Percentiles rank a stretch among this genome's conserved stretches.
These are phyloP conservation scores for Pestalotiopsis sp. DNA, from an alignment of 2,329 filamentous ascomycete genomes.

Conservation along the genomic window DNA sequence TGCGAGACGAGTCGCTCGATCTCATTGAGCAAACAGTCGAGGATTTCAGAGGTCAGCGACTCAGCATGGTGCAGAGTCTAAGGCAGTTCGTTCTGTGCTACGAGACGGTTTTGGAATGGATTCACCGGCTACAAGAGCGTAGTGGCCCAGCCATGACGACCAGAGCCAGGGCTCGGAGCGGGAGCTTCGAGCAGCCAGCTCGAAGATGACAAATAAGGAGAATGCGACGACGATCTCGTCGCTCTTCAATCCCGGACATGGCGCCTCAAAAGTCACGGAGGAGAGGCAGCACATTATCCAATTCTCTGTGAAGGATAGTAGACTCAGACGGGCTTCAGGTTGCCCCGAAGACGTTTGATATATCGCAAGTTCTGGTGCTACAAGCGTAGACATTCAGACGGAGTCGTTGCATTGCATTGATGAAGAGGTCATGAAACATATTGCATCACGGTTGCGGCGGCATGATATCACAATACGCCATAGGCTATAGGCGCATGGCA, in stretches of 20 bases:
- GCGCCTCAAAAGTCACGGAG: not conserved
- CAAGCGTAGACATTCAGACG: not conserved
- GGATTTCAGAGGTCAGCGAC: slow-evolving; percentile 82
- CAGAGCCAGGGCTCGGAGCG: slow-evolving; percentile 33
- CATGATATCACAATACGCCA: not conserved
- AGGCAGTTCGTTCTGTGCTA: slow-evolving; percentile 96
- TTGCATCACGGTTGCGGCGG: not conserved
- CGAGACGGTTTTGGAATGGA: slow-evolving; percentile 90
- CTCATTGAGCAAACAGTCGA: slow-evolving; percentile 86
- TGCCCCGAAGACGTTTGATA: not conserved
- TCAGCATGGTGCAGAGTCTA: slow-evolving; percentile 96
- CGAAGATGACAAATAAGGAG: slow-evolving; percentile 14
- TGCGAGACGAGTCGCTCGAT: slow-evolving; percentile 72
- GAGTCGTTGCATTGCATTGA: not conserved
- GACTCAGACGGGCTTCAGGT: not conserved
- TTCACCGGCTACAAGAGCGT: slow-evolving; percentile 53
- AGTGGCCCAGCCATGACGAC: slow-evolving; percentile 19
- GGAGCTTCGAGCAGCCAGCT: slow-evolving; percentile 29
- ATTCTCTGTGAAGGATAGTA: not conserved
- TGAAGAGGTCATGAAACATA: slow-evolving; percentile 1
- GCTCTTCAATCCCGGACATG: not conserved
- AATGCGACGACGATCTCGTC: not conserved
- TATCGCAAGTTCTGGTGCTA: not conserved
- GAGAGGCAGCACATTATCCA: not conserved
- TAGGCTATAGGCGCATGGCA: not conserved